Evolutionary conservation across 176 grass and related monocot genomes (phyloP).

Genomic region (Triticum dicoccoides): DNA sequence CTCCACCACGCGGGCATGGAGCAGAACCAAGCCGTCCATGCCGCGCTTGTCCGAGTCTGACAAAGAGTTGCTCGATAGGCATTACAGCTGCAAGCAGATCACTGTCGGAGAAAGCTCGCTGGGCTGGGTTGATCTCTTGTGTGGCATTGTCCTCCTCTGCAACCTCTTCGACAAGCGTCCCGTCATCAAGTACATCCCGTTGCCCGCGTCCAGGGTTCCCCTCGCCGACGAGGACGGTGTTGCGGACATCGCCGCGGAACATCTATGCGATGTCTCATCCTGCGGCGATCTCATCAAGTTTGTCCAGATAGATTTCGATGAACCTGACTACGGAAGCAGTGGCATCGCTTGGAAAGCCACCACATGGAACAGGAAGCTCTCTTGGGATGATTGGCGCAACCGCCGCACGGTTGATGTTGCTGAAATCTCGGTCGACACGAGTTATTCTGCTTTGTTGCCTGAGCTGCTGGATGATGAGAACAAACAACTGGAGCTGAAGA

Average conservation of each 20-base stretch:
- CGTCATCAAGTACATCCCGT: not conserved
- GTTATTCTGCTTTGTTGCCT: not conserved
- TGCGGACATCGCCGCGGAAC: not conserved
- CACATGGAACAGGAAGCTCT: not conserved
- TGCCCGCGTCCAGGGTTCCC: too few species aligned
- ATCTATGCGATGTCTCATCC: not conserved
- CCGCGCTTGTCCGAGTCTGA: too few species aligned
- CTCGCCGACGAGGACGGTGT: too few species aligned
- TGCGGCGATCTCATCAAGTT: not conserved
- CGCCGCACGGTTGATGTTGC: not conserved
- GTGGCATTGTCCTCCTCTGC: too few species aligned
- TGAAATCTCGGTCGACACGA: not conserved
- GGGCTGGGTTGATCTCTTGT: too few species aligned
- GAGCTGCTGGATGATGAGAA: not conserved
- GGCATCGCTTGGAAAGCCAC: not conserved
- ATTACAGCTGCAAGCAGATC: too few species aligned
- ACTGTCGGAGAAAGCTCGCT: too few species aligned
- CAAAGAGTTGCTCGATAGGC: too few species aligned
- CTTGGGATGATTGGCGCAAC: not conserved
- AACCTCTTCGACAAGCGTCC: too few species aligned
- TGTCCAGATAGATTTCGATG: not conserved
- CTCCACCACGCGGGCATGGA: too few species aligned
- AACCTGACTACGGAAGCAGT: not conserved
- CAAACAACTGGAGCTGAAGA: not conserved
- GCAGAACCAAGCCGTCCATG: too few species aligned